A percentile compares a stretch with the other conserved stretches of the same genome.
phyloP scores from a whole-genome alignment of 345 rosid genomes.

The Corchorus capsularis region DNA sequence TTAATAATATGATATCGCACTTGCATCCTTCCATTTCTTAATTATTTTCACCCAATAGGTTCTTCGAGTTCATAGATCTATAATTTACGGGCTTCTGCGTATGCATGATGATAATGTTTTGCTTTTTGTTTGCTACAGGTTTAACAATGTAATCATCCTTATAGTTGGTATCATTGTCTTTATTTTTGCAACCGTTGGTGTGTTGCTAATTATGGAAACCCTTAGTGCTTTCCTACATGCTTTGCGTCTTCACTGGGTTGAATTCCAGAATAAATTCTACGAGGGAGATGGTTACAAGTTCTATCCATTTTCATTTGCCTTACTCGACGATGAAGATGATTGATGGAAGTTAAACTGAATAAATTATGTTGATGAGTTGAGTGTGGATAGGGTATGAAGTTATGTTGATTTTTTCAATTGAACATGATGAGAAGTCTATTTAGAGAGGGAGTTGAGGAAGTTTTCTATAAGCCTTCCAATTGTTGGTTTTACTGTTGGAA shows the following conservation, averaged over 20 bases:
- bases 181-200: conserved; percentile 83
- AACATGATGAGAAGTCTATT: conserved; percentile 19
- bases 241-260: conserved; percentile 97
- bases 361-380: background rate
- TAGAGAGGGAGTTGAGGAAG: conserved; percentile 13
- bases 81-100: background rate
- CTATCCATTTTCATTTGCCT: conserved; percentile 70
- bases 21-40: background rate
- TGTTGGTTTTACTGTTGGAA: conserved; percentile 27
- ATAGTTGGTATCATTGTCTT: conserved; percentile 71
- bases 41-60: background rate
- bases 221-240: conserved; percentile 96
- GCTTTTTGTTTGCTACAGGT: conserved; percentile 41
- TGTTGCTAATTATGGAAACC: conserved; percentile 95
- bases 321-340: conserved; percentile 56
- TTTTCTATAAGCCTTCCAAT: conserved; percentile 22
- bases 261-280: conserved; percentile 93
- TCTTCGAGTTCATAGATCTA: background rate
- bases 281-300: conserved; percentile 97
- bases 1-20: background rate
- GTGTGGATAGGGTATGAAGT: conserved; percentile 29
- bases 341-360: conserved; percentile 29
- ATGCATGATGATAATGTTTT: conserved; percentile 5
- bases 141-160: conserved; percentile 71
- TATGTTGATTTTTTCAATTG: conserved; percentile 38